These are phyloP conservation scores for Emericellopsis atlantica DNA, from an alignment of 2,329 filamentous ascomycete species.

Conservation along the genomic window DNA sequence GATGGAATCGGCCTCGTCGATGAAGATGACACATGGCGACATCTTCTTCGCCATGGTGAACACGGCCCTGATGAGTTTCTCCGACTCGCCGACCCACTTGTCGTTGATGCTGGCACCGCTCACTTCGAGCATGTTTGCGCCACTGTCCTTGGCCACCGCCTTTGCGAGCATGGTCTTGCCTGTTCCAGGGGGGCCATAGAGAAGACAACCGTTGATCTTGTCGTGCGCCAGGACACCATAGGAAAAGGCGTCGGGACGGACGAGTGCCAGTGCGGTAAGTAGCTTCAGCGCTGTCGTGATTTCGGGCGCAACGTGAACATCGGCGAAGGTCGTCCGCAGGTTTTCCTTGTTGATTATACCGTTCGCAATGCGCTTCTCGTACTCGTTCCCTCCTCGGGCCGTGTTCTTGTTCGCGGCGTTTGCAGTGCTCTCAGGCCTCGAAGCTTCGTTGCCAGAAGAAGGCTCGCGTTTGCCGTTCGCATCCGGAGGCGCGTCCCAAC, in stretches of 20 bases:
- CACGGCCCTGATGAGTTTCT: constrained; percentile 89
- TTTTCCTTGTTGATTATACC: constrained; percentile 73
- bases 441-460: not conserved
- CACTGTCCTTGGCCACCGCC: constrained; percentile 55
- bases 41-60: constrained; percentile 88
- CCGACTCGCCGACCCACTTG: constrained; percentile 90
- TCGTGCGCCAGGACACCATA: constrained; percentile 90
- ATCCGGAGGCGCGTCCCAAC: constrained; percentile 12
- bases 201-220: constrained; percentile 75
- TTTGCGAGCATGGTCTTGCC: constrained; percentile 61
- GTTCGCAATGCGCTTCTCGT: constrained; percentile 72
- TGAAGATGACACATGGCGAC: constrained; percentile 85
- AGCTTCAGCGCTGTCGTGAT: constrained; percentile 82
- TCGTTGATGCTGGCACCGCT: constrained; percentile 87
- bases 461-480: not conserved
- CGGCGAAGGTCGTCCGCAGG: constrained; percentile 75
- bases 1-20: constrained; percentile 92
- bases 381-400: constrained; percentile 34
- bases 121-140: constrained; percentile 70
- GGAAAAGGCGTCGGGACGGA: constrained; percentile 85
- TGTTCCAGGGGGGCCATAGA: constrained; percentile 80
- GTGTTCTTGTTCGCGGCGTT: constrained; percentile 23
- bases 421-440: not conserved
- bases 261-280: constrained; percentile 74
- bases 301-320: constrained; percentile 71